A percentile compares a stretch with the other conserved stretches of the same genome.
phyloP scores from a whole-genome alignment of 331 rosid genomes.

The Stylosanthes scabra region DNA sequence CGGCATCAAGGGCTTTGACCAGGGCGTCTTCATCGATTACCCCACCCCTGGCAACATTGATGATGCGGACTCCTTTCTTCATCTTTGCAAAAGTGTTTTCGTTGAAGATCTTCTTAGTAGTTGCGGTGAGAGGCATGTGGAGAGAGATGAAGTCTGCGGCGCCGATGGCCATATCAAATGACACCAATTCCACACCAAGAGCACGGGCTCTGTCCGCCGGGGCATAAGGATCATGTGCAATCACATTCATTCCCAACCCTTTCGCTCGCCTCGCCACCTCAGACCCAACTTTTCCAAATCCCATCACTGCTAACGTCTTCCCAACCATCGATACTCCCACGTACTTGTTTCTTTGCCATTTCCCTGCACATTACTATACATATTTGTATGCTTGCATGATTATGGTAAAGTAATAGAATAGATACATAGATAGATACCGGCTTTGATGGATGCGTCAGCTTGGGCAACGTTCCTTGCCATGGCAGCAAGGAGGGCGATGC shows the following conservation, averaged over 20 bases:
- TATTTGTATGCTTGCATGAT: neutral
- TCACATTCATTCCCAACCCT: slow-evolving; percentile 77
- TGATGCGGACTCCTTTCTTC: slow-evolving; percentile 75
- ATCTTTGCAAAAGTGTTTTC: slow-evolving; percentile 61
- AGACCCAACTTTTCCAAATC: slow-evolving; percentile 87
- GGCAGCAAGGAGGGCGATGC: slow-evolving; percentile 62
- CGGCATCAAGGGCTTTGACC: slow-evolving; percentile 65
- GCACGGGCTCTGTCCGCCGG: slow-evolving; percentile 75
- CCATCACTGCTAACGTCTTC: slow-evolving; percentile 74
- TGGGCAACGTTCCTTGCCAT: slow-evolving; percentile 82
- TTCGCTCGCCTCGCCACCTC: slow-evolving; percentile 78
- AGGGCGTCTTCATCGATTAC: slow-evolving; percentile 79
- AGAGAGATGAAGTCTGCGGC: slow-evolving; percentile 74
- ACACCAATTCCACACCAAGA: slow-evolving; percentile 68
- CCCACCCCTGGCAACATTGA: slow-evolving; percentile 83
- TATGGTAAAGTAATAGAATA: no score
- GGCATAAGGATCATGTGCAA: slow-evolving; percentile 79
- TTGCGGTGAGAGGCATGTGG: slow-evolving; percentile 80
- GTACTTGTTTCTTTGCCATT: slow-evolving; percentile 76
- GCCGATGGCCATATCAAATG: slow-evolving; percentile 68
- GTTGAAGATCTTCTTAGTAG: slow-evolving; percentile 67
- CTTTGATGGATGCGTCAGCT: slow-evolving; percentile 76
- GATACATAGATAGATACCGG: slow-evolving; percentile 40
- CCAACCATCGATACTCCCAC: slow-evolving; percentile 86
- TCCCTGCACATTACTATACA: slow-evolving; percentile 34